phyloP scores from a whole-genome alignment of 495 filamentous ascomycete species.

The Opeltia flavorubescens region DNA sequence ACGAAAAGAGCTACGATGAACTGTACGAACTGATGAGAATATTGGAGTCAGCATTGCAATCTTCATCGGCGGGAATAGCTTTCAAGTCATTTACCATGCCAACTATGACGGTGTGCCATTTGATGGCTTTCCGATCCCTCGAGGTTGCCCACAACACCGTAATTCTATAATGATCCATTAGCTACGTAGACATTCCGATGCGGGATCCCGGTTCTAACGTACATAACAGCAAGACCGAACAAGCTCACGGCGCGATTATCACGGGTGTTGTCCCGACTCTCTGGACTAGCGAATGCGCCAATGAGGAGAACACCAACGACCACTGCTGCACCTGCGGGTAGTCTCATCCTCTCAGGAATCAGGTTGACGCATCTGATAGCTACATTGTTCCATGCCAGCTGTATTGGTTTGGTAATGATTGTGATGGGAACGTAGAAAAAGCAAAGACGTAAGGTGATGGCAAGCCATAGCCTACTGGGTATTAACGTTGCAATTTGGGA shows the following conservation, averaged over 20 bases:
- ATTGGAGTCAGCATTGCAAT: neutral
- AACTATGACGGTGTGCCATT: conserved; percentile 75
- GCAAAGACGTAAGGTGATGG: conserved; percentile 56
- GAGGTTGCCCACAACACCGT: conserved; percentile 52
- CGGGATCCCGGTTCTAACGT: too few species aligned
- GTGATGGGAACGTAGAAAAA: conserved; percentile 57
- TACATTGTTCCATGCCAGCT: conserved; percentile 50
- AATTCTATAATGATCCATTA: conserved; percentile 23
- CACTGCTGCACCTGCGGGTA: conserved; percentile 41
- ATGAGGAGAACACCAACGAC: conserved; percentile 58
- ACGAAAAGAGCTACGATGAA: conserved; percentile 84
- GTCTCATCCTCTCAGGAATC: conserved; percentile 49
- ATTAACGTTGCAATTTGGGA: neutral
- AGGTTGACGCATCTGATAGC: conserved; percentile 32
- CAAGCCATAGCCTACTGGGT: conserved; percentile 42
- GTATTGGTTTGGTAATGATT: conserved; percentile 49
- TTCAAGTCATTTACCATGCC: too few species aligned
- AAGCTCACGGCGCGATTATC: conserved; percentile 65
- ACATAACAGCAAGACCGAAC: conserved; percentile 62
- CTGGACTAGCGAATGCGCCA: conserved; percentile 57
- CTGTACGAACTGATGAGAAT: conserved; percentile 57
- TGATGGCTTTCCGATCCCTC: conserved; percentile 50
- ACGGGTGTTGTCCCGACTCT: conserved; percentile 60
- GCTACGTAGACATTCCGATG: neutral
- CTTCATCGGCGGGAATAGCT: neutral